Conservation (phyloP, 2,329 filamentous ascomycete species). For the Fusarium sp. region DNA sequence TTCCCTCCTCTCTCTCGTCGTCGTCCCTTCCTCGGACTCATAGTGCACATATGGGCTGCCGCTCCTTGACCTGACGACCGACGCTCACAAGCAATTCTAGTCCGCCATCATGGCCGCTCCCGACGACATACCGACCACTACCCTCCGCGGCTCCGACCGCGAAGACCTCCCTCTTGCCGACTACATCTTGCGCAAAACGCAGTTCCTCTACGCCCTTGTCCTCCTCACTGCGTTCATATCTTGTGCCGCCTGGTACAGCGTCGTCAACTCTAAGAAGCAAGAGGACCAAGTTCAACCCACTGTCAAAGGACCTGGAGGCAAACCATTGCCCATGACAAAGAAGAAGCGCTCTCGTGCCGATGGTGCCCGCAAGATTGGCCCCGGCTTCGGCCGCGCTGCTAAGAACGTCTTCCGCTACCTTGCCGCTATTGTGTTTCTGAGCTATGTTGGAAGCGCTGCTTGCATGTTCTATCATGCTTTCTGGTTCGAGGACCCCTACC, state of each 20-base stretch:
- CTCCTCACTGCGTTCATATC: slow-evolving; percentile 68
- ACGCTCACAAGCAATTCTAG: slow-evolving; percentile 48
- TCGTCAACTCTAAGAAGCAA: slow-evolving; percentile 66
- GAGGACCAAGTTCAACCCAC: slow-evolving; percentile 64
- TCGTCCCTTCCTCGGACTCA: slow-evolving; percentile 30
- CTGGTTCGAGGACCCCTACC: slow-evolving; percentile 56
- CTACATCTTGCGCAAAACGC: slow-evolving; percentile 61
- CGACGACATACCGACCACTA: slow-evolving; percentile 52
- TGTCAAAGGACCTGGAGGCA: slow-evolving; percentile 86
- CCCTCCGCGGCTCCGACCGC: slow-evolving; percentile 42
- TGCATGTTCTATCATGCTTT: slow-evolving; percentile 84
- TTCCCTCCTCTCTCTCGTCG: slow-evolving; percentile 38
- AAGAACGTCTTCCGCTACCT: slow-evolving; percentile 84
- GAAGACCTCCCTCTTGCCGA: slow-evolving; percentile 55
- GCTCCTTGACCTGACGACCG: slow-evolving; percentile 42
- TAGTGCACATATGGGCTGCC: slow-evolving; percentile 43
- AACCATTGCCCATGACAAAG: slow-evolving; percentile 82
- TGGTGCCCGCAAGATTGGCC: slow-evolving; percentile 61
- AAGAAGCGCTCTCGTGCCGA: slow-evolving; percentile 65
- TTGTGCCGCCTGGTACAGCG: slow-evolving; percentile 67
- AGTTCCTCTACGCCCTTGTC: slow-evolving; percentile 68
- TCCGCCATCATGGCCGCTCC: slow-evolving; percentile 54
- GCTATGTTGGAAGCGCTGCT: slow-evolving; percentile 82
- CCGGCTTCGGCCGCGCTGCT: slow-evolving; percentile 75
- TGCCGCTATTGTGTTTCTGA: slow-evolving; percentile 78